A percentile compares a stretch with the other conserved stretches of the same genome.
phyloP scores from a whole-genome alignment of 2,329 filamentous ascomycete genomes.

The Trichoderma endophyticum region DNA sequence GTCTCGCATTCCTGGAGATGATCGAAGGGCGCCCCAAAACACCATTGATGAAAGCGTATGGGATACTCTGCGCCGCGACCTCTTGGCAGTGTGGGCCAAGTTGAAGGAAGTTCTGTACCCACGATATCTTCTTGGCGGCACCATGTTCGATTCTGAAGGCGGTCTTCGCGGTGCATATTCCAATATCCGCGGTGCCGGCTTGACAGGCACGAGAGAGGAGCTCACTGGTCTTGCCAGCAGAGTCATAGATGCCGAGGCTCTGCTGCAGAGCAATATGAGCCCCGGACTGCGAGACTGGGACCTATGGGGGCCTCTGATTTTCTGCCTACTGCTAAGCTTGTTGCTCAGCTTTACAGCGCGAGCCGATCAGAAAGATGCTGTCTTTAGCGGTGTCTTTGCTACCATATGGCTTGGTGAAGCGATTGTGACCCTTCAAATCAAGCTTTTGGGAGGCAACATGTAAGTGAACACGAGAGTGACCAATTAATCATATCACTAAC shows the following conservation, averaged over 20 bases:
- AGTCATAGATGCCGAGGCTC: conserved; percentile 60
- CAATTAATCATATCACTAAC: conserved; percentile 22
- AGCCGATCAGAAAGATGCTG: conserved; percentile 75
- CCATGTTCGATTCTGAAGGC: conserved; percentile 56
- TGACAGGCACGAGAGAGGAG: conserved; percentile 60
- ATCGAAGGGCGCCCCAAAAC: conserved; percentile 82
- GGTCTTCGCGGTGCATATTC: conserved; percentile 60
- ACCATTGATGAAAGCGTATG: conserved; percentile 97
- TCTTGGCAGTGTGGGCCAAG: conserved; percentile 94
- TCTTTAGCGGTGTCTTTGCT: conserved; percentile 95
- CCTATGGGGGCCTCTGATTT: conserved; percentile 93
- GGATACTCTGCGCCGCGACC: conserved; percentile 90
- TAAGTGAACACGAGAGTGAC: conserved; percentile 49
- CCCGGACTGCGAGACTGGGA: conserved; percentile 95
- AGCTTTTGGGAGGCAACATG: conserved; percentile 94
- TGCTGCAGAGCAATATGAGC: conserved; percentile 72
- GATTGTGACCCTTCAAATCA: conserved; percentile 96
- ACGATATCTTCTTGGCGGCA: conserved; percentile 79
- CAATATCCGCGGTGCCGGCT: conserved; percentile 56
- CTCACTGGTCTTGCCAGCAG: conserved; percentile 58
- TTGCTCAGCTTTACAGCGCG: conserved; percentile 81
- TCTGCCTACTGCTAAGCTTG: conserved; percentile 84
- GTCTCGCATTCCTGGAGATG: conserved; percentile 86
- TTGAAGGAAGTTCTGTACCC: conserved; percentile 96
- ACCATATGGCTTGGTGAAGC: conserved; percentile 97